A percentile compares a stretch with the other conserved stretches of the same genome.
phyloP scores from a whole-genome alignment of 495 filamentous ascomycete species.

The Penicillium manginii region DNA sequence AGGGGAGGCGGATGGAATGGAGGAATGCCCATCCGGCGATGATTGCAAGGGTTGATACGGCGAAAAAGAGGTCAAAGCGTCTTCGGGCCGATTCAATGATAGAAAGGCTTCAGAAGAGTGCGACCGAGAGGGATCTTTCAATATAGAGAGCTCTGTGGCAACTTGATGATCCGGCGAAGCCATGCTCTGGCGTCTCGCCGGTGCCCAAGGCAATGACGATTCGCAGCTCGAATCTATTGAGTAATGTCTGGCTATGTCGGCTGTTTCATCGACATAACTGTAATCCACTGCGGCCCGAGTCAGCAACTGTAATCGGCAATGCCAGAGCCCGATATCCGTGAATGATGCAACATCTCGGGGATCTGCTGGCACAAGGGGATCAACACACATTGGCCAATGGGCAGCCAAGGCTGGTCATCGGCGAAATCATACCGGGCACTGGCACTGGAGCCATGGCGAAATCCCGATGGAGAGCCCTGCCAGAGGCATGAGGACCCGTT shows the following conservation, averaged over 20 bases:
- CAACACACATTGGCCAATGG: conserved; percentile 19
- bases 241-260: conserved; percentile 24
- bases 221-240: conserved; percentile 9
- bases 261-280: conserved; percentile 28
- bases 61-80: conserved; percentile 6
- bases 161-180: conserved; percentile 4
- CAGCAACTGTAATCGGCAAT: conserved; percentile 12
- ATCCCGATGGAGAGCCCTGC: conserved; percentile 18
- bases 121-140: conserved; percentile 10
- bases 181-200: conserved; percentile 10
- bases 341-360: conserved; percentile 1
- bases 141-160: conserved; percentile 7
- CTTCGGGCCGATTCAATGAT: conserved; percentile 6
- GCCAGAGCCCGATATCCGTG: conserved; percentile 8
- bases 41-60: conserved; percentile 15
- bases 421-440: conserved; percentile 27
- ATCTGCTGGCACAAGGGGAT: not conserved
- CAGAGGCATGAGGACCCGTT: conserved; percentile 24
- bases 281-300: conserved; percentile 16
- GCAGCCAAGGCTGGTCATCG: conserved; percentile 28
- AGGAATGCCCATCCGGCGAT: conserved; percentile 15
- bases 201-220: conserved; percentile 2
- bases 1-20: conserved; percentile 17
- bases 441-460: conserved; percentile 30
- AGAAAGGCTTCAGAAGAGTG: conserved; percentile 15